These are phyloP conservation scores for Melanopsichium pennsylvanicum DNA, from an alignment of 1,284 basidiomycete genomes.

Conservation along the genomic window DNA sequence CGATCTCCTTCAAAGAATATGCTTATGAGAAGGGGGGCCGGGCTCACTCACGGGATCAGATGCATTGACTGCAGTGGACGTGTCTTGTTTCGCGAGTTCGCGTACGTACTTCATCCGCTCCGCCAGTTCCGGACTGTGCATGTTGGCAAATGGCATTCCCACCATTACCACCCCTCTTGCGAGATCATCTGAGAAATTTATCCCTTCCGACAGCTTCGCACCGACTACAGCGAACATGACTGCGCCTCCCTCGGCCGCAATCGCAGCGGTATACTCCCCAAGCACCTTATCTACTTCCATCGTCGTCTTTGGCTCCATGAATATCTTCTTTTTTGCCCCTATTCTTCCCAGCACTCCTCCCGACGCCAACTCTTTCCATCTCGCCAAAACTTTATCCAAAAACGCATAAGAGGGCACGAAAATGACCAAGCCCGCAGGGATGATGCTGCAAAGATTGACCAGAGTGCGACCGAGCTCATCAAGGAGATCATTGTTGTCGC, in stretches of 20 bases:
- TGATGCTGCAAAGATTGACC: conserved; percentile 77
- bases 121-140: conserved; percentile 84
- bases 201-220: conserved; percentile 93
- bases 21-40: background rate
- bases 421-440: conserved; percentile 88
- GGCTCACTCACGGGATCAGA: conserved; percentile 24
- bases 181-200: conserved; percentile 86
- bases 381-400: conserved; percentile 74
- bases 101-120: conserved; percentile 77
- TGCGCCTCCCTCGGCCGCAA: conserved; percentile 62
- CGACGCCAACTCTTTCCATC: conserved; percentile 72
- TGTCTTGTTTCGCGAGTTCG: conserved; percentile 19
- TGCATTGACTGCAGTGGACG: background rate
- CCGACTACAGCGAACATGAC: conserved; percentile 84
- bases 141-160: conserved; percentile 92
- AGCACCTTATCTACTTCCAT: conserved; percentile 80
- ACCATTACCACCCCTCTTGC: conserved; percentile 85
- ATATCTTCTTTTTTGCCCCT: conserved; percentile 80
- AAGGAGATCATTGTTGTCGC: conserved; percentile 77
- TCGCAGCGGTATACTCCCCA: conserved; percentile 77
- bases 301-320: conserved; percentile 84
- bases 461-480: conserved; percentile 84
- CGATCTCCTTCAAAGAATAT: too few species aligned
- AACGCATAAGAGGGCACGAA: conserved; percentile 94
- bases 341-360: conserved; percentile 74